phyloP scores from a whole-genome alignment of 257 asterid genomes.

The Nicotiana tomentosiformis region DNA sequence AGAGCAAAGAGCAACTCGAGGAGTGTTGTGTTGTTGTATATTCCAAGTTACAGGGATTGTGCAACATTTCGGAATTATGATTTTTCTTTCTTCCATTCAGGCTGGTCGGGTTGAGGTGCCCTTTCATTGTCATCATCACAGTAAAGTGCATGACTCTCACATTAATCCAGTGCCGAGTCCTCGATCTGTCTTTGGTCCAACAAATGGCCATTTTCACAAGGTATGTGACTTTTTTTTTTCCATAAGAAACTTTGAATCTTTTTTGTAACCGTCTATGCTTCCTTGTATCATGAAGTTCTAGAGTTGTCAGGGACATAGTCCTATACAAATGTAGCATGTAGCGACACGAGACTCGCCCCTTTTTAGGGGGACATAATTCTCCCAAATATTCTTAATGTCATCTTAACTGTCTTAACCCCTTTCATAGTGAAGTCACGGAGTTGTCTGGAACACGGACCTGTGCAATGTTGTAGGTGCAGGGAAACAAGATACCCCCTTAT shows the following conservation, averaged over 20 bases:
- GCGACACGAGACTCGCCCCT: too few relatives aligned
- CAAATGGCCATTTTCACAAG: conserved; percentile 31
- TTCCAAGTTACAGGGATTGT: not conserved
- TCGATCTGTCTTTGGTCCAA: conserved; percentile 36
- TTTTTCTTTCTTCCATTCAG: conserved; percentile 21
- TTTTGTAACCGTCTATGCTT: not conserved
- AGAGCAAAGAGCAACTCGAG: not conserved
- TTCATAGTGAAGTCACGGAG: not conserved
- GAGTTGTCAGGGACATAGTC: not conserved
- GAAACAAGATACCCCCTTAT: not conserved
- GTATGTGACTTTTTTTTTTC: conserved; percentile 17
- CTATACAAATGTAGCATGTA: not conserved
- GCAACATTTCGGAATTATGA: not conserved
- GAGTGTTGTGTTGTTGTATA: not conserved
- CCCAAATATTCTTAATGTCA: too few relatives aligned
- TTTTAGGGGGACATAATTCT: too few relatives aligned
- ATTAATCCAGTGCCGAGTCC: conserved; percentile 33
- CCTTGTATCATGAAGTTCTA: not conserved
- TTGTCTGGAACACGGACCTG: not conserved
- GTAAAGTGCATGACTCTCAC: conserved; percentile 21
- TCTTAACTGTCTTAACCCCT: not conserved
- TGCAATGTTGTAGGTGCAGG: not conserved
- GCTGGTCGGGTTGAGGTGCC: conserved; percentile 29
- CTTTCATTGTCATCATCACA: conserved; percentile 31
- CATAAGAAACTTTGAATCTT: not conserved